Evolutionary conservation across 768 basidiomycete genomes (phyloP), one percentile per base, ranked within the genome.

Genomic region (Calocera cornea): DNA sequence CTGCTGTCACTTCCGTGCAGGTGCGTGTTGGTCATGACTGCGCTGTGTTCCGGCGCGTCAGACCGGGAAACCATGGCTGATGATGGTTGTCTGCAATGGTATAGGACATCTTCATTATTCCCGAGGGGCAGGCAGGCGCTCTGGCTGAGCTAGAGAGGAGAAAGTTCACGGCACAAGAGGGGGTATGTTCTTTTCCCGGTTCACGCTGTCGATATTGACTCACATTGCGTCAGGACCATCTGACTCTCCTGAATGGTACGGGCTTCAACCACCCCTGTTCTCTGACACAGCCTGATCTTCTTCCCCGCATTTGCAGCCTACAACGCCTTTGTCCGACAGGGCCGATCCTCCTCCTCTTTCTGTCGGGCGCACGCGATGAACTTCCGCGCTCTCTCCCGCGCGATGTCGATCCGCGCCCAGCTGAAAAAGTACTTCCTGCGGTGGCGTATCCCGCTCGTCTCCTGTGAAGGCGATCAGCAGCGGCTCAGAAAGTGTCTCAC

Each of bases 91-190:
- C 36, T 49, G 64, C 66, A 66, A 69, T 34, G n/a, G 17, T 16
- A 11, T 68, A 97, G 92, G 93, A 97, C 72, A 86, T 88, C 1
- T 99, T 99, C 74, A 76, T 95, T 29, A 90, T 91, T 66, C 87
- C 89, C 2, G 90, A 93, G 1, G 94, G 93, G 3, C 86, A 88
- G 8, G 82, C 84, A 3, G 92, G 92, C 14, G 92, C 92, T 1
- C 75, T 92, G 34, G 93, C 90, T 2, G 95, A 98, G 76, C 79
- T 98, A 16, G 95, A 98, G 76, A 82, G 93, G 64, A 80, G 97
- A 67, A 98, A 98, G 75, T 98, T 98, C 72, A 98, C 93, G 0
- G 93, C 95, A 0, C 95, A 98, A 77, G 97, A 99, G 84, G 97
- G 97, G 73, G 93, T 93, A 69, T 73, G 83, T 78, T 8, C 29